Evolutionary conservation across 768 basidiomycete genomes (phyloP), one percentile per base, ranked within the genome.

Genomic region (Mycena polygramma): DNA sequence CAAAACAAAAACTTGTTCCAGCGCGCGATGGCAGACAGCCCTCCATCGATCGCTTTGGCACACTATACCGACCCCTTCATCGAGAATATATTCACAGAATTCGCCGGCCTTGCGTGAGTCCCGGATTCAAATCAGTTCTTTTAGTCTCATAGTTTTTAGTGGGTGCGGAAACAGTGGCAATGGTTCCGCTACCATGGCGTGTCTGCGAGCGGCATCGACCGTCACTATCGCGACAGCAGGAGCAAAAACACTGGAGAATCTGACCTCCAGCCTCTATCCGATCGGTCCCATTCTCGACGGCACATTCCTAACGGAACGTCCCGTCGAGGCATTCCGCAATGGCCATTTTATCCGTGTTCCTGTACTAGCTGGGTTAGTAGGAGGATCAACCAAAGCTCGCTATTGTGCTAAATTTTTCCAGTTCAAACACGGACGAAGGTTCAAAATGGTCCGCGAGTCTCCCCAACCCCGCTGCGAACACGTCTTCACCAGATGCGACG

Each of bases 401-500:
- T 24, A 20, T 37, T 30, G 39, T 19, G 49, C 58, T 37, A 26
- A 61, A 39, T 10, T 8, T 17, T 0, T 45, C 17, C 63, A 82
- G 81, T 9, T 83, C 84, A 17, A 85, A 85, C 68, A 82, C 83
- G 1, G 74, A 85, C 70, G 84, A 85, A 73, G 84, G 84, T 20
- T 79, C 82, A 1, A 55, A 76, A 10, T 85, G 84, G 84, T 83
- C 83, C 19, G 78, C 79, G 3, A 63, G 60, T 10, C 74, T 85
- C 8, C 68, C 69, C 13, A 80, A 83, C 45, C 75, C 82, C 14
- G 65, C 75, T 6, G 83, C 83, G 5, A 85, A 85, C 65, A 84
- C 84, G 3, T 81, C 81, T 2, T 78, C 73, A 74, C 78, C 82
- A 0, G 77, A 77, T 57, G 83, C 84, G 0, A 82, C 80, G 6